A percentile compares a stretch with the other conserved stretches of the same genome.
Conservation (phyloP, 352 stramenopile species). For the Phytophthora syringae region DNA sequence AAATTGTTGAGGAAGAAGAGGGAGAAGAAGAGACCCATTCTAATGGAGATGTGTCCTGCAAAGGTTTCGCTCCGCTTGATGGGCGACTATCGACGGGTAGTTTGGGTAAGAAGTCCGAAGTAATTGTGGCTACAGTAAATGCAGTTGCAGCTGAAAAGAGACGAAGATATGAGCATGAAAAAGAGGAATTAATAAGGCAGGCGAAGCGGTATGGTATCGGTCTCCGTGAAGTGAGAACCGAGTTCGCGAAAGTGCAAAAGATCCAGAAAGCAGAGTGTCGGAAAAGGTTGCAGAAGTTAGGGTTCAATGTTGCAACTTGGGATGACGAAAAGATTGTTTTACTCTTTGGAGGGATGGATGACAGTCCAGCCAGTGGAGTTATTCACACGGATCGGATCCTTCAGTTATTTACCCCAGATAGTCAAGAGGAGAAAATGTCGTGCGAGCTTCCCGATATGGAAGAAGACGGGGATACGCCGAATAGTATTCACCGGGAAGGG, state of each 20-base stretch:
- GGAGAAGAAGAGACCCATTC: conserved; percentile 47
- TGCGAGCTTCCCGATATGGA: conserved; percentile 76
- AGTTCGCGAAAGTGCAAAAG: conserved; percentile 63
- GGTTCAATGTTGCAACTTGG: conserved; percentile 72
- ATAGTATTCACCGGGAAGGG: conserved; percentile 77
- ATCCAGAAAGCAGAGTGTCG: conserved; percentile 66
- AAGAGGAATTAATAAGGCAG: conserved; percentile 71
- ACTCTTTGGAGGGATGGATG: conserved; percentile 62
- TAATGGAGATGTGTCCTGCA: conserved; percentile 4
- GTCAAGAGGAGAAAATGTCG: conserved; percentile 77
- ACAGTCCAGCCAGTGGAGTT: conserved; percentile 36
- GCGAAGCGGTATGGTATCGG: conserved; percentile 73
- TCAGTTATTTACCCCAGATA: conserved; percentile 70
- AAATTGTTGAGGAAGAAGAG: conserved; percentile 85
- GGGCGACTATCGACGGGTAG: conserved; percentile 29
- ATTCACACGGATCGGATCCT: conserved; percentile 62
- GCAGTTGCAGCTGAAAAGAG: conserved; percentile 49
- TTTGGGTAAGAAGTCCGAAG: conserved; percentile 42
- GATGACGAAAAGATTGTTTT: conserved; percentile 77
- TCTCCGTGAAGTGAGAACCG: conserved; percentile 64
- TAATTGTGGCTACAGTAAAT: conserved; percentile 38
- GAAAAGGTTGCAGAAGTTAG: conserved; percentile 64
- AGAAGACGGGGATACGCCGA: conserved; percentile 70
- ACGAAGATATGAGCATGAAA: conserved; percentile 72
- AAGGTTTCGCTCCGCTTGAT: conserved; percentile 1